phyloP scores from a whole-genome alignment of 768 basidiomycete species.

The Rhizopogon vulgaris region DNA sequence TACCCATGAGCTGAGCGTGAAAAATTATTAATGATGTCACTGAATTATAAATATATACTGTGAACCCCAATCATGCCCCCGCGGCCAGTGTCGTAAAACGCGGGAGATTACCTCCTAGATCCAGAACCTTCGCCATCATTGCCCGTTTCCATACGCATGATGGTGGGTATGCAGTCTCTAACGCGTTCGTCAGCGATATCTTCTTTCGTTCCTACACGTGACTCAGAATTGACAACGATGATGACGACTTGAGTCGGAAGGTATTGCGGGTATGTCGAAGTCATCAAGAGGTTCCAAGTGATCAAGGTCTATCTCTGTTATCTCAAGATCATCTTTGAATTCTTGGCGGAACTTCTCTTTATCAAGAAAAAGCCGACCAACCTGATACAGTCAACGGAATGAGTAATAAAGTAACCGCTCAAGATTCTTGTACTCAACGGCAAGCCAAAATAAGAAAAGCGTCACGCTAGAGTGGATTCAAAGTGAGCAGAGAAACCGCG shows the following conservation, averaged over 20 bases:
- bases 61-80: too few species aligned
- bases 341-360: neutral
- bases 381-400: neutral
- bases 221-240: neutral
- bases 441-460: neutral
- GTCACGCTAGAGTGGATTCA: neutral
- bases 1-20: too few species aligned
- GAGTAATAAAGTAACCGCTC: neutral
- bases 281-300: neutral
- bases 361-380: neutral
- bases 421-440: neutral
- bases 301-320: neutral
- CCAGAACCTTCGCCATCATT: too few species aligned
- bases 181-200: neutral
- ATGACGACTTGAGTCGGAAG: neutral
- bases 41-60: too few species aligned
- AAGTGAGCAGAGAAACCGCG: neutral
- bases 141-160: too few species aligned
- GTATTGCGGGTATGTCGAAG: neutral
- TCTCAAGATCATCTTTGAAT: neutral
- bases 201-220: neutral
- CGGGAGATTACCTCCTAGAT: too few species aligned
- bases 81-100: too few species aligned
- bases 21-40: too few species aligned
- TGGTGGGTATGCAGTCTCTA: too few species aligned